A percentile compares a stretch with the other conserved stretches of the same genome.
Evolutionary conservation across 345 rosid species (phyloP).

Genomic region (Populus davidiana): DNA sequence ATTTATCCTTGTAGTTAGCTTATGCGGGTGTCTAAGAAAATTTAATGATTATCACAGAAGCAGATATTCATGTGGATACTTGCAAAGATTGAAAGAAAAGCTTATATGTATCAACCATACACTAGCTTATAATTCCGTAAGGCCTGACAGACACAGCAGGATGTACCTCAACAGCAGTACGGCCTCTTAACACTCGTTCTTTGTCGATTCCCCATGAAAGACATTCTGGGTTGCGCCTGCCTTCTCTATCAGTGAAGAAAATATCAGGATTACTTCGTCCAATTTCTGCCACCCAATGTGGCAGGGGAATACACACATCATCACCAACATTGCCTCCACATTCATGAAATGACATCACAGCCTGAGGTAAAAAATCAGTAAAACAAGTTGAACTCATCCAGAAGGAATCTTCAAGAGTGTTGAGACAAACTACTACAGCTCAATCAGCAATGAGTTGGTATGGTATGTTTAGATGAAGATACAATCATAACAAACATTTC

Average conservation of each 20-base stretch:
- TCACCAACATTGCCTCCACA: conserved; percentile 98
- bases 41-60: not conserved
- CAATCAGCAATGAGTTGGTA: not conserved
- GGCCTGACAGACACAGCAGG: conserved; percentile 11
- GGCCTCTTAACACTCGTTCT: conserved; percentile 85
- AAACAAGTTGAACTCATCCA: conserved; percentile 13
- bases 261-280: conserved; percentile 90
- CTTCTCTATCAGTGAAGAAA: conserved; percentile 95
- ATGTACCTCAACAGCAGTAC: conserved; percentile 92
- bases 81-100: conserved; percentile 12
- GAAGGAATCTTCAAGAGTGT: conserved; percentile 14
- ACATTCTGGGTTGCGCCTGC: conserved; percentile 92
- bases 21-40: conserved; percentile 4
- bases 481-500: not conserved
- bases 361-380: conserved; percentile 44
- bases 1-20: conserved; percentile 1
- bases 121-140: not conserved
- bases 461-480: not conserved
- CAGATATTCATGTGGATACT: not conserved
- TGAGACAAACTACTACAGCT: not conserved
- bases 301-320: conserved; percentile 95
- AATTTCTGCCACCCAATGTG: conserved; percentile 95
- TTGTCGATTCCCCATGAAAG: conserved; percentile 97
- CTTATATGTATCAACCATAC: not conserved
- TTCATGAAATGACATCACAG: conserved; percentile 96